phyloP scores from a whole-genome alignment of 129 eudicot species.

The Flaveria trinervia region DNA sequence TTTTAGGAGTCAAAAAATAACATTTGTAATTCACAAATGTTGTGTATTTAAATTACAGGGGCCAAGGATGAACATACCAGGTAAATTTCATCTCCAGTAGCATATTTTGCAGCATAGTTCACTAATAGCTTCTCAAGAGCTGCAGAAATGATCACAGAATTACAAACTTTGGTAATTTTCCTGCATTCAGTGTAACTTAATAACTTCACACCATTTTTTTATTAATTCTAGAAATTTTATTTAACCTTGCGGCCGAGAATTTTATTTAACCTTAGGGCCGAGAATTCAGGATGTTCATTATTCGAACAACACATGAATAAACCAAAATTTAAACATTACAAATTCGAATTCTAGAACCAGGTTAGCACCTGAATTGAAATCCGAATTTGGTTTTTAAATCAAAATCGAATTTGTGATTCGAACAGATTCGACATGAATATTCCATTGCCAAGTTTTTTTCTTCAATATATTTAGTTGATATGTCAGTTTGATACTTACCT shows the following conservation, averaged over 20 bases:
- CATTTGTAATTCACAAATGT: neutral
- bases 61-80: constrained; percentile 54
- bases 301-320: too few relatives aligned
- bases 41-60: neutral
- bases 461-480: neutral
- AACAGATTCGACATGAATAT: too few relatives aligned
- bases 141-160: constrained; percentile 36
- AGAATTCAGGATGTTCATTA: too few relatives aligned
- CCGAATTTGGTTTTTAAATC: too few relatives aligned
- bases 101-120: constrained; percentile 75
- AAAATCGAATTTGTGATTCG: too few relatives aligned
- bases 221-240: neutral
- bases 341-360: too few relatives aligned
- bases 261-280: neutral
- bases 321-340: too few relatives aligned
- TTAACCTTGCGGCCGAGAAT: neutral
- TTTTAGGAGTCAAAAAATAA: neutral
- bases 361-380: too few relatives aligned
- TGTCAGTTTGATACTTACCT: constrained; percentile 39
- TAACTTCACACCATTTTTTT: neutral
- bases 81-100: constrained; percentile 77
- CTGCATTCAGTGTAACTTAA: neutral
- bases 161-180: neutral
- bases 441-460: neutral
- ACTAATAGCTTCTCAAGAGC: constrained; percentile 76